Evolutionary conservation across 129 eudicot genomes (phyloP).

Genomic region (Logfia minima): DNA sequence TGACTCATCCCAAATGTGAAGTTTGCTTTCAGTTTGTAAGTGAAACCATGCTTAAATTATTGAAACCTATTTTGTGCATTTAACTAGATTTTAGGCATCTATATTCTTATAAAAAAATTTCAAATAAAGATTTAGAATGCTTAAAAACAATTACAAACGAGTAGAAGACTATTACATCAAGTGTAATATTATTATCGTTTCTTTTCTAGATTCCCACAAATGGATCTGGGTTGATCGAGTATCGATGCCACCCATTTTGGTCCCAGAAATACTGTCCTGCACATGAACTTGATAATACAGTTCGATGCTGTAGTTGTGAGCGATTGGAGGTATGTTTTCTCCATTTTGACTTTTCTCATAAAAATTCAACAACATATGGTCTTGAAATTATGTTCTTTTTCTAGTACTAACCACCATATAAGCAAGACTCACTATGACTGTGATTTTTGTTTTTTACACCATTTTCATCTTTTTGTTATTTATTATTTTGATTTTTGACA

Average conservation of each 20-base stretch:
- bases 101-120: constrained; percentile 1
- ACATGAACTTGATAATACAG: constrained; percentile 89
- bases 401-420: background rate
- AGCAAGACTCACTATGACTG: constrained; percentile 3
- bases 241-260: constrained; percentile 99
- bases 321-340: constrained; percentile 75
- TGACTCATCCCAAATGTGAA: constrained; percentile 95
- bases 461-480: background rate
- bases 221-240: constrained; percentile 85
- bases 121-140: background rate
- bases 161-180: background rate
- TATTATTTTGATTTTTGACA: constrained; percentile 1
- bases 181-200: background rate
- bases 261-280: constrained; percentile 96
- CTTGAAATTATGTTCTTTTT: background rate
- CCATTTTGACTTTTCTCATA: background rate
- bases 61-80: constrained; percentile 10
- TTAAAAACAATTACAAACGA: background rate
- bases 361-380: background rate
- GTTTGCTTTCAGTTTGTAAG: constrained; percentile 97
- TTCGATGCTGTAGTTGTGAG: constrained; percentile 97
- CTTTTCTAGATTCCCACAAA: constrained; percentile 74
- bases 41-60: background rate
- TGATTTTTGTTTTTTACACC: background rate
- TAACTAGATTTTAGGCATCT: constrained; percentile 1